Evolutionary conservation across 2,329 filamentous ascomycete species (phyloP), one percentile per base, ranked within the genome.

Genomic region (Alternaria sp.): DNA sequence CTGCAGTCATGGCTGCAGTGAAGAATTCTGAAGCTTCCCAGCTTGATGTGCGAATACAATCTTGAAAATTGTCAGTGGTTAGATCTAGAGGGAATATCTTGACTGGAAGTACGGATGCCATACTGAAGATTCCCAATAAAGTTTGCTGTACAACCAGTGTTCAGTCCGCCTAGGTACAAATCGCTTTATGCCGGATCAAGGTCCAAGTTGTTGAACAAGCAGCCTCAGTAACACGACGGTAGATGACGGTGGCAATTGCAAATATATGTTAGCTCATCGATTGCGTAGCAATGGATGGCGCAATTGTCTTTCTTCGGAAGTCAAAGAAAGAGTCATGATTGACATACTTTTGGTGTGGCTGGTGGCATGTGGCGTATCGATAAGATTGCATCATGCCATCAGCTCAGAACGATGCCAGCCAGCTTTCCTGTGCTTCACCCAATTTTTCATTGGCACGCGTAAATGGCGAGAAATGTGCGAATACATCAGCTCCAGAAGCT

Each of bases 1-100:
- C 74, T n/a, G 72, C 64, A 14, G 71, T 64, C 74, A 77, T 76
- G 45, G 28, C 22, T 59, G n/a, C 5, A 14, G 7, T 30, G n/a
- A 12, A n/a, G n/a, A 20, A 9, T 30, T 41, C 10, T 43, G 34
- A 30, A 48, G 40, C 30, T 38, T 2, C 16, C 11, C 10, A 22
- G 1, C 46, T 2, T 2, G 2, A 11, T 25, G 14, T 38, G 12
- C 32, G n/a, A 20, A 9, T 38, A 12, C 9, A 11, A 16, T 25
- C 30, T 10, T 50, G 1, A 5, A 36, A 22, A 3, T 10, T 12
- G 20, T 36, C 20, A 27, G 22, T n/a, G 16, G 32, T 25, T 7
- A 50, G 46, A 22, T 25, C 46, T 38, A 9, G 16, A 18, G 32
- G 4, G 22, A 28, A 27, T 3, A 30, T 27, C 6, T 16, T 30